These are phyloP conservation scores for Penicillium coffeae DNA, from an alignment of 495 filamentous ascomycete species.

Conservation along the genomic window DNA sequence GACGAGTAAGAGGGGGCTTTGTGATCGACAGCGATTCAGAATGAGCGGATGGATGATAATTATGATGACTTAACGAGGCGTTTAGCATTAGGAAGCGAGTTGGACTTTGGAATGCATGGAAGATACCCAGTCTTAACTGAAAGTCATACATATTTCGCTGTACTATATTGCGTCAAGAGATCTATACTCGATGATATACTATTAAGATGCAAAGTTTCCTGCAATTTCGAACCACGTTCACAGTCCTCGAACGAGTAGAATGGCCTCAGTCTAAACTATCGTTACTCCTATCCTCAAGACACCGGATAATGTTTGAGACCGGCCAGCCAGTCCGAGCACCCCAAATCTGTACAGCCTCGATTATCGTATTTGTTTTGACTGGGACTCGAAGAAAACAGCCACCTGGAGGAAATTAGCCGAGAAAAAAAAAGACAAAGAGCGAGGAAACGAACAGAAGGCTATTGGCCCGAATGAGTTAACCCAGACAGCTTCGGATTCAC, in stretches of 20 bases:
- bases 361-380: background rate
- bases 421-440: background rate
- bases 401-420: conserved; percentile 10
- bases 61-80: conserved; percentile 31
- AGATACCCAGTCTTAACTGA: conserved; percentile 13
- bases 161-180: too few species aligned
- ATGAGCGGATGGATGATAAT: conserved; percentile 19
- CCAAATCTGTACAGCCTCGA: conserved; percentile 5
- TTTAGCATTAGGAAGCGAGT: conserved; percentile 17
- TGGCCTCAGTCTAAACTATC: background rate
- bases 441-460: conserved; percentile 28
- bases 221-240: too few species aligned
- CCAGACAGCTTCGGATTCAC: conserved; percentile 27
- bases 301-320: conserved; percentile 1
- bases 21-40: conserved; percentile 52
- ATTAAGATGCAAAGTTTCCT: too few species aligned
- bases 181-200: too few species aligned
- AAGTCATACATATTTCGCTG: background rate
- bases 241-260: too few species aligned
- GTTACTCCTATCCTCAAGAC: background rate
- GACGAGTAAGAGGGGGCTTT: conserved; percentile 44
- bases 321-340: conserved; percentile 8
- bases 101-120: conserved; percentile 4
- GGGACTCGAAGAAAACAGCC: conserved; percentile 15
- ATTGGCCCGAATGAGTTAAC: conserved; percentile 39